phyloP scores from a whole-genome alignment of 148 eudicot genomes.

The Agrostemma githago region DNA sequence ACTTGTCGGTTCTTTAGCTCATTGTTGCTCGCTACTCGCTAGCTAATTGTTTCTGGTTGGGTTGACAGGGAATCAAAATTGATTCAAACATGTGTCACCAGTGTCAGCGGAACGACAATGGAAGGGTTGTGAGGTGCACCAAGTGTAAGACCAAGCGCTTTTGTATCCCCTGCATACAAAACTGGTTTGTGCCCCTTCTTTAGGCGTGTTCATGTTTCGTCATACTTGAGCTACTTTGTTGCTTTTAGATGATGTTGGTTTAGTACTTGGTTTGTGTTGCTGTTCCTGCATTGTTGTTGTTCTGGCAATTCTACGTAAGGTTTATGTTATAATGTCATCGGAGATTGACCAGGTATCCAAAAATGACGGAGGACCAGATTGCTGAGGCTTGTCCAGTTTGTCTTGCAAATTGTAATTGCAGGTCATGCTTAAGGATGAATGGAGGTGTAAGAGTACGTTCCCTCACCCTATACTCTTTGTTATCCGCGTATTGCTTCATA shows the following conservation, averaged over 20 bases:
- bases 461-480: not conserved
- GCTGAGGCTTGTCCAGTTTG: constrained; percentile 48
- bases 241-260: not conserved
- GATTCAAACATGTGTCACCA: constrained; percentile 41
- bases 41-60: too few species aligned
- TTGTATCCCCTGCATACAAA: constrained; percentile 35
- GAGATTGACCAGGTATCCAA: constrained; percentile 43
- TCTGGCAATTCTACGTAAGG: not conserved
- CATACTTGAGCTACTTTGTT: not conserved
- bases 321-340: not conserved
- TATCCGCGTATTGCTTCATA: too few species aligned
- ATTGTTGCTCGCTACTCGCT: too few species aligned
- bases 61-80: constrained; percentile 23
- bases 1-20: too few species aligned
- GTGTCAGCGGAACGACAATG: constrained; percentile 42
- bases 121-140: constrained; percentile 40
- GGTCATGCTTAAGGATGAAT: constrained; percentile 42
- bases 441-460: constrained; percentile 17
- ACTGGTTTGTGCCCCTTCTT: constrained; percentile 24
- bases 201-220: not conserved
- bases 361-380: constrained; percentile 38
- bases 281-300: not conserved
- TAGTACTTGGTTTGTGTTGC: not conserved
- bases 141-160: constrained; percentile 36
- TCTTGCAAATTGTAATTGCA: constrained; percentile 56